Evolutionary conservation across 2,329 filamentous ascomycete species (phyloP).

Genomic region (Cladosporium colombiae): DNA sequence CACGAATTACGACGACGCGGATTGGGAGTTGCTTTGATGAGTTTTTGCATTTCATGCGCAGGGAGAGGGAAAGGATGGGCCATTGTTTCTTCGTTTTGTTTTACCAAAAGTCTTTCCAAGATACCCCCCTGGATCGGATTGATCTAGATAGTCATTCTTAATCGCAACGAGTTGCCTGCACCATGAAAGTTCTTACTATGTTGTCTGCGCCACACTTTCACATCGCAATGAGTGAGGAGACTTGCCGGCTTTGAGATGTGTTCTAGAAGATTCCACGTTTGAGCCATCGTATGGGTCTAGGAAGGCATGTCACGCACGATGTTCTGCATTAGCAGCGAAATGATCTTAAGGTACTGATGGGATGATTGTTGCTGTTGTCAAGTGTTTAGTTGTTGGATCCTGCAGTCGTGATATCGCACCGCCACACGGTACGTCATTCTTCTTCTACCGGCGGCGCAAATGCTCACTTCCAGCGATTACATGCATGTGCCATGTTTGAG

Average conservation of each 20-base stretch:
- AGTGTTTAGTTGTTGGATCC: not conserved
- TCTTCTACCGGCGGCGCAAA: not conserved
- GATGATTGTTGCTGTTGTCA: not conserved
- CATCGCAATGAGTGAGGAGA: not conserved
- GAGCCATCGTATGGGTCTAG: not conserved
- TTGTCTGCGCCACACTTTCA: not conserved
- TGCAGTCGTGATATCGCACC: slow-evolving; percentile 4
- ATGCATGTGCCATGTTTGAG: slow-evolving; percentile 7
- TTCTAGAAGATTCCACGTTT: slow-evolving; percentile 13
- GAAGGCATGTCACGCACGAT: not conserved
- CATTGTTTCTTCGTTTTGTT: slow-evolving; percentile 8
- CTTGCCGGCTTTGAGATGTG: not conserved
- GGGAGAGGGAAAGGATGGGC: not conserved
- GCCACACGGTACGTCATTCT: slow-evolving; percentile 14
- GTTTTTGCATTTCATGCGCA: not conserved
- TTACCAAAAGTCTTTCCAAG: slow-evolving; percentile 9
- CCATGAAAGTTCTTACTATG: not conserved
- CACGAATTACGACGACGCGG: not conserved
- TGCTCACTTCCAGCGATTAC: slow-evolving; percentile 1
- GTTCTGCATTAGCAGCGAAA: not conserved
- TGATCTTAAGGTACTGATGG: too few species aligned
- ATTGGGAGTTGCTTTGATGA: not conserved
- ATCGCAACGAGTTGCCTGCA: not conserved
- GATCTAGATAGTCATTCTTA: slow-evolving; percentile 4
- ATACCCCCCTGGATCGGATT: slow-evolving; percentile 4